phyloP scores from a whole-genome alignment of 306 rosid genomes.

The Prosopis cineraria region DNA sequence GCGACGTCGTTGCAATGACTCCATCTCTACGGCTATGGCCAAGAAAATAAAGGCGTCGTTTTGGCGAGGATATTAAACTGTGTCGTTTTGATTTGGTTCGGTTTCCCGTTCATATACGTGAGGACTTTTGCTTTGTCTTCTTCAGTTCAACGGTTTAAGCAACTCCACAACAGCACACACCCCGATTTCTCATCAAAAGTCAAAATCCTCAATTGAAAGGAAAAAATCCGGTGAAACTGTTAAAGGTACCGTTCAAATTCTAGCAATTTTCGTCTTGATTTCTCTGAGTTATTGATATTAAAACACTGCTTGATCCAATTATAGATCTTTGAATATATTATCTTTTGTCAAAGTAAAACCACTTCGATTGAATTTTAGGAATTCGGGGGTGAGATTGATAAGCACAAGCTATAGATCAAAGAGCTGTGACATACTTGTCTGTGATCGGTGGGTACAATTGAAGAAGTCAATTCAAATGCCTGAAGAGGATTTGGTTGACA shows the following conservation, averaged over 20 bases:
- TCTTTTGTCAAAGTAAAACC: not conserved
- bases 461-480: constrained; percentile 54
- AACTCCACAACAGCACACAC: constrained; percentile 2
- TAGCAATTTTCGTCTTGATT: not conserved
- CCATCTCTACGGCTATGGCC: no score
- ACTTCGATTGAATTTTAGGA: constrained; percentile 26
- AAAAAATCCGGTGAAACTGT: not conserved
- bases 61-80: not conserved
- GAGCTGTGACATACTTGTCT: not conserved
- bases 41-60: constrained; percentile 1
- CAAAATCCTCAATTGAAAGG: constrained; percentile 27
- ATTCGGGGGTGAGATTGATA: constrained; percentile 25
- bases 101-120: not conserved
- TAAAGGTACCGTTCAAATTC: constrained; percentile 4
- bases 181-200: constrained; percentile 32
- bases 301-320: not conserved
- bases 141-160: constrained; percentile 29
- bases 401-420: constrained; percentile 2
- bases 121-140: not conserved
- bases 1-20: constrained; percentile 7
- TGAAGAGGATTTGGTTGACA: constrained; percentile 69
- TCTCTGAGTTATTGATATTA: not conserved
- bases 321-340: not conserved
- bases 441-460: constrained; percentile 25
- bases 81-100: constrained; percentile 23